Conservation (phyloP, 805 yeast genomes). For the Zygoascus biomembranicola region DNA sequence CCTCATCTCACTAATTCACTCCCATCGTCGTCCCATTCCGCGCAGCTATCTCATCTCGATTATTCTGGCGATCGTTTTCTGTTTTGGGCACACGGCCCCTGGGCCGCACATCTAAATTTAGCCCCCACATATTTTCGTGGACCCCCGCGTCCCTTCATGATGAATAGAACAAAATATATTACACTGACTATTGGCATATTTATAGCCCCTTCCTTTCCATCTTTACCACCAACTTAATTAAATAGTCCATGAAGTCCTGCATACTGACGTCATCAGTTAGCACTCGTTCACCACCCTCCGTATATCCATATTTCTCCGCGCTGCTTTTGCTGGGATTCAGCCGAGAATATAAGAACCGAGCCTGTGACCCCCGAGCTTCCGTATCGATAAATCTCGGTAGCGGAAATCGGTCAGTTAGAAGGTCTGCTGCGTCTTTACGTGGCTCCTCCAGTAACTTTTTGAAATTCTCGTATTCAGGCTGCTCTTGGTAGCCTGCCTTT, state of each 20-base stretch:
- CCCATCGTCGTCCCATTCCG: too few species aligned
- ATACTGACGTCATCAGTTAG: conserved; percentile 89
- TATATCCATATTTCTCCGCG: conserved; percentile 21
- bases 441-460: conserved; percentile 77
- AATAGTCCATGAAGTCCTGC: conserved; percentile 85
- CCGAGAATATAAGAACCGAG: conserved; percentile 84
- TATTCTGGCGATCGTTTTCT: background rate
- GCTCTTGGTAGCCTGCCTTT: conserved; percentile 80
- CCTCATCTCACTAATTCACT: too few species aligned
- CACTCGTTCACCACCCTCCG: conserved; percentile 55
- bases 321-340: conserved; percentile 77
- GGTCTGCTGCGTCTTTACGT: conserved; percentile 78
- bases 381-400: conserved; percentile 91
- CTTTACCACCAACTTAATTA: conserved; percentile 71
- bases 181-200: background rate
- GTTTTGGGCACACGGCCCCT: background rate
- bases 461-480: conserved; percentile 75
- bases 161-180: background rate
- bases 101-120: background rate
- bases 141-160: too few species aligned
- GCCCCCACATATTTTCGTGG: too few species aligned
- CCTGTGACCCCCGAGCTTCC: conserved; percentile 94
- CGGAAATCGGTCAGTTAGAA: conserved; percentile 86
- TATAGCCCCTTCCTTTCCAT: conserved; percentile 5
- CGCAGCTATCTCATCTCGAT: background rate